Evolutionary conservation across 2,329 filamentous ascomycete genomes (phyloP), one percentile per base, ranked within the genome.

Genomic region (Fusarium heterosporum): DNA sequence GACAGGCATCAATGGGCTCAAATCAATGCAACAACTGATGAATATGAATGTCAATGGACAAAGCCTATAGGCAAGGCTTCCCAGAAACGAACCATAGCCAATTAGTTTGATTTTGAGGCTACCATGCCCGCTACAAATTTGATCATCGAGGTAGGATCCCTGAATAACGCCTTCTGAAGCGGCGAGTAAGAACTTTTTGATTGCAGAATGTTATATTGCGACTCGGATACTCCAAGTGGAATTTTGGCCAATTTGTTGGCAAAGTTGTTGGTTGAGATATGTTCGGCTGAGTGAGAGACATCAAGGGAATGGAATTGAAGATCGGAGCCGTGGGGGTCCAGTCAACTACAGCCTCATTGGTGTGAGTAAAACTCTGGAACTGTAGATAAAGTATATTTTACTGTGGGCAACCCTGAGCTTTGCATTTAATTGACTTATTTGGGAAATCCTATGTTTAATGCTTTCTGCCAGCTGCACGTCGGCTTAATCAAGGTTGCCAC

Each of bases 31-130:
- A 12, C 12, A 55, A 16, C 8, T 10, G 14, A 4, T 9, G 43
- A 11, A 54, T 8, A 14, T 14, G 6, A 11, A 14, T 34, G 29
- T 17, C 19, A 22, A 8, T 39, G 16, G 12, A 25, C 5, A 12
- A 32, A 19, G 25, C 26, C 41, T 52, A 40, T 34, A 43, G n/a
- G 12, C 6, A 36, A 26, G 60, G 45, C 48, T 46, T 8, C 45
- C 25, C 29, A 14, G 11, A 40, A 38, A 16, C 25, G 19, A 43
- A 29, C 8, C 30, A 13, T 32, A 26, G 28, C 47, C 54, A 49
- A 39, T 49, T 10, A 36, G 12, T 65, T 65, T 61, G 62, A 65
- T 47, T 36, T 65, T 65, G 62, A 36, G 47, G 54, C 61, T n/a
- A 12, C n/a, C 17, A 6, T 17, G 4, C 8, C 14, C 11, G 26